Conservation (phyloP, 2,329 filamentous ascomycete species). For the Chrysoporthe deuterocubensis region DNA sequence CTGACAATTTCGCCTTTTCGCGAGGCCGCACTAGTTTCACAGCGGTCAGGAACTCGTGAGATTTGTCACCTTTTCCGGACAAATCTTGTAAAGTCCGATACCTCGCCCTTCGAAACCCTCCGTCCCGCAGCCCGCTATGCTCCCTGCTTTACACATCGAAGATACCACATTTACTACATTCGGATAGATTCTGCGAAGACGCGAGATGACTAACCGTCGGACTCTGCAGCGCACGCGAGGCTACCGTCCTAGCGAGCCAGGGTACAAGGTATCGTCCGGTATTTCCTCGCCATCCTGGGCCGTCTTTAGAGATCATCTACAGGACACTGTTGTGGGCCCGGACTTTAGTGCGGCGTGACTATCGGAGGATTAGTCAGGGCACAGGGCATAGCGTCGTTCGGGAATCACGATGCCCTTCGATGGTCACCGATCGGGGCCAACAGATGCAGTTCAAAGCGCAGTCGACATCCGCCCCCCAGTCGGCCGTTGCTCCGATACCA, state of each 20-base stretch:
- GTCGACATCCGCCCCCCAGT: background rate
- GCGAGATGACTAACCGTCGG: conserved; percentile 1
- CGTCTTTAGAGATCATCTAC: background rate
- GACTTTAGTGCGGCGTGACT: background rate
- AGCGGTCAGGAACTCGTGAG: background rate
- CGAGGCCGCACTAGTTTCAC: background rate
- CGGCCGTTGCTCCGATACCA: background rate
- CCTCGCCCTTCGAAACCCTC: background rate
- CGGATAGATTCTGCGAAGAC: background rate
- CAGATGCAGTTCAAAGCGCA: background rate
- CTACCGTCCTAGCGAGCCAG: background rate
- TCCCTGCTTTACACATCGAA: no score
- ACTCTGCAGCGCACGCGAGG: background rate
- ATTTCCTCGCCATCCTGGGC: background rate
- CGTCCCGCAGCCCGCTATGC: no score
- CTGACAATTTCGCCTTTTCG: background rate
- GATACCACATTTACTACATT: background rate
- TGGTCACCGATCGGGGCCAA: background rate
- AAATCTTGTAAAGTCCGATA: no score
- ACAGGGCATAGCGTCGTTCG: background rate
- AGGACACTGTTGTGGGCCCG: background rate
- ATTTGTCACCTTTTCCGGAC: background rate
- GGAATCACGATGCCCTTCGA: background rate
- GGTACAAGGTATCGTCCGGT: background rate
- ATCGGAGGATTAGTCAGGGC: conserved; percentile 2